Base-by-base conservation (phyloP, 768 basidiomycete species). In the Podaxis sp. region DNA sequence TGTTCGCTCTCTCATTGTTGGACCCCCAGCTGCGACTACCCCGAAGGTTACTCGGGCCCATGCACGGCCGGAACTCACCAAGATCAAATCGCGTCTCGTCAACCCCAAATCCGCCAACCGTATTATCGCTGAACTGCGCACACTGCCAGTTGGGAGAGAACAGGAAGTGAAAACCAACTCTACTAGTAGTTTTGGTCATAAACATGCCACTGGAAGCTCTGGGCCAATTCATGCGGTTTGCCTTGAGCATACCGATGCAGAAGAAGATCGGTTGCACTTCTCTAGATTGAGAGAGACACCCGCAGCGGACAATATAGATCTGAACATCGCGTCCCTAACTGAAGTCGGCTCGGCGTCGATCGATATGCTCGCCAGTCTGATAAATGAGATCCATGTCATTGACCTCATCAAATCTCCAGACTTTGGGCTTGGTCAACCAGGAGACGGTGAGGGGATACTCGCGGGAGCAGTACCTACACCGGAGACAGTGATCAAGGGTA, bases 171-270 rank as follows among this genome's bases (percentile, higher is more conserved):
- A 58, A 29, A 66, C 66, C 36, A 64, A 66, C 38, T 59, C 67
- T 27, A 68, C 68, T 33, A 63, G 67, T 19, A 55, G 63, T 9
- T 43, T 66, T 25, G 51, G 43, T 19, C 36, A 51, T 36, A 58
- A 36, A 36, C 36, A 53, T 54, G 36, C 54, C 36, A 52, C 64
- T 47, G 50, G 59, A 22, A 57, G 40, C 27, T 29, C 37, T 54
- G 69, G 76, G 3, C 90, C 90, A 22, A 90, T 93, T 29, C 91
- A 88, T 67, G 92, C 90, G 0, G 91, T 93, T 22, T 93, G 89
- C 67, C 80, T 94, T 41, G 80, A 78, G 33, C 78, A 79, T 65
- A 70, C 84, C 1, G 92, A 94, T 59, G 80, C 72, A 7, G 89
- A 92, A 66, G 82, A 81, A 29, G 77, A 90, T 12, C 72, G 78